Percentiles rank a stretch among this genome's conserved stretches.
These are phyloP conservation scores for Diaporthe sp. DNA, from an alignment of 2,329 filamentous ascomycete genomes.

Conservation along the genomic window DNA sequence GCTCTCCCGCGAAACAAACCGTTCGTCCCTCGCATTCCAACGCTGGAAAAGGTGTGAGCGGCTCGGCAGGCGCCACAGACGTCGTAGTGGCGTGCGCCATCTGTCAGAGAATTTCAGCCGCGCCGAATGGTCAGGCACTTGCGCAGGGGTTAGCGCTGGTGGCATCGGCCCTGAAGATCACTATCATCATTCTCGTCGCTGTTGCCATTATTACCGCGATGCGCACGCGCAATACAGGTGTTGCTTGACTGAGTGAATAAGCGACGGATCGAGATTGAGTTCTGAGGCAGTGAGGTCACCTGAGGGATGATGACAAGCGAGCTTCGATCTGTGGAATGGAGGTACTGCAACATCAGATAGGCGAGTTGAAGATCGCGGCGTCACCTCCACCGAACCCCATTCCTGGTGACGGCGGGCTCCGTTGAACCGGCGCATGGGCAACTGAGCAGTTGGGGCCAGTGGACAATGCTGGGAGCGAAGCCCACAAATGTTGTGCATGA, in stretches of 20 bases:
- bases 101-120: conserved; percentile 21
- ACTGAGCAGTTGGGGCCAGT: not conserved
- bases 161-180: conserved; percentile 32
- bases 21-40: conserved; percentile 12
- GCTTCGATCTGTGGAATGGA: conserved; percentile 21
- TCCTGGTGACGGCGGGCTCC: conserved; percentile 25
- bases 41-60: not conserved
- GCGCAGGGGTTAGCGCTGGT: conserved; percentile 24
- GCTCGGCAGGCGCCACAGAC: conserved; percentile 31
- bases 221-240: too few species aligned
- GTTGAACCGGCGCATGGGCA: not conserved
- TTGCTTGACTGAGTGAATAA: not conserved
- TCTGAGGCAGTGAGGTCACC: not conserved
- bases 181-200: not conserved
- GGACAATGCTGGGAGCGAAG: not conserved
- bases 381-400: conserved; percentile 28
- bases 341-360: conserved; percentile 28
- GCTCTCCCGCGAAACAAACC: conserved; percentile 6
- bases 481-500: conserved; percentile 29
- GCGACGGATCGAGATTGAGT: conserved; percentile 3
- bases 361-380: conserved; percentile 26
- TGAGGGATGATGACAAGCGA: not conserved
- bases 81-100: conserved; percentile 14
- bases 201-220: not conserved
- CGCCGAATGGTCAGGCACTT: conserved; percentile 3